Evolutionary conservation across 169 alveolate genomes (phyloP), one percentile per base, ranked within the genome.

Genomic region (Plasmodium vivax): DNA sequence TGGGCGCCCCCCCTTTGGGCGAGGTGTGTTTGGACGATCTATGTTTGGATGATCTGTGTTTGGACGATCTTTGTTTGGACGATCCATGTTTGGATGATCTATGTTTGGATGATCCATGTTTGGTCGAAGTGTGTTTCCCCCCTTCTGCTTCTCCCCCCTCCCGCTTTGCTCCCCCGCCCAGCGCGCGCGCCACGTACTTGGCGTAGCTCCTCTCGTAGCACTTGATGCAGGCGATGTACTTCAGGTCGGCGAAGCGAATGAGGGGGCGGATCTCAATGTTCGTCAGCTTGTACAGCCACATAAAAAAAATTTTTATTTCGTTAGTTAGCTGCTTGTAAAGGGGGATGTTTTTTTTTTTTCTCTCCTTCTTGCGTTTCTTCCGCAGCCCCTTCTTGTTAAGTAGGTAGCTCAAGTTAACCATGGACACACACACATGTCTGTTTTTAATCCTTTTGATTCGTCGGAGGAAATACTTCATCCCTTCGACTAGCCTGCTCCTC

Each of bases 251-350:
- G 79, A 92, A 92, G 30, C 58, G 34, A n/a, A 92, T 81, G 16
- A 92, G 32, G 38, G 95, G 95, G 3, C 95, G 58, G 30, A 92
- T 82, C 58, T 92, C 95, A 47, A 92, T 82, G 58, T 82, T 82
- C 27, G 95, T 82, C 58, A 82, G 56, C 71, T 92, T 92, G n/a
- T 82, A 75, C 4, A 92, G 16, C 95, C 95, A 92, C 38, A 92
- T 12, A 38, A 92, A 92, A 23, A 92, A 92, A 92, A 82, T 58
- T 32, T 92, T 92, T 8, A 92, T 43, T 92, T 92, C 95, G 34
- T 92, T 92, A 16, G 38, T n/a, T 27, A 92, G 51, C 32, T 92
- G 95, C 75, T 92, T 82, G 38, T 73, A 92, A 51, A 92, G 83
- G 51, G 95, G 45, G 38, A 92, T 73, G 30, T 82, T 38, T 62